Conservation (phyloP, 1,139 yeast species). For the Magnusiomyces tetraspermus region DNA sequence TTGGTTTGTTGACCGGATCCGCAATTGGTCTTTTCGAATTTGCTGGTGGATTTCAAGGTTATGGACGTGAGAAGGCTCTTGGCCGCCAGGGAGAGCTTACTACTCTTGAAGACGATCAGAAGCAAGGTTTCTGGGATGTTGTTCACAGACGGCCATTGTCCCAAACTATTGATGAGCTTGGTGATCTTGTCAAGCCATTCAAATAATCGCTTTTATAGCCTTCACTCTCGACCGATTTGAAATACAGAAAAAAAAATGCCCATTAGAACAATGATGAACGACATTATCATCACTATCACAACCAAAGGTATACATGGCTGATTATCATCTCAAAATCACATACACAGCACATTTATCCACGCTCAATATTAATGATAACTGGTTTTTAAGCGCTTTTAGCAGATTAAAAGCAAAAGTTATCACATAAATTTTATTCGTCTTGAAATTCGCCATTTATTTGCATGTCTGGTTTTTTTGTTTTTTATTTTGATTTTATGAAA, state of each 20-base stretch:
- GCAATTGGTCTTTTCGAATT: conserved; percentile 37
- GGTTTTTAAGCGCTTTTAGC: no score
- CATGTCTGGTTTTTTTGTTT: no score
- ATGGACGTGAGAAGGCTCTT: conserved; percentile 32
- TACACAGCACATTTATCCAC: no score
- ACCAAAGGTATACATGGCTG: no score
- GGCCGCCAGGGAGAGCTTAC: conserved; percentile 25
- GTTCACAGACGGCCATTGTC: conserved; percentile 75
- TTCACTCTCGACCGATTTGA: neutral
- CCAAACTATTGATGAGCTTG: conserved; percentile 69
- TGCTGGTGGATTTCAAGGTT: conserved; percentile 38
- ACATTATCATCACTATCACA: no score
- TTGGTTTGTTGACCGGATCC: conserved; percentile 35
- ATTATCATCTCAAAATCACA: no score
- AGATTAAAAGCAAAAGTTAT: no score
- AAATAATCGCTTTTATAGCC: conserved; percentile 13
- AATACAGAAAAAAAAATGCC: neutral
- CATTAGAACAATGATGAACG: neutral
- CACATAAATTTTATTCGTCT: no score
- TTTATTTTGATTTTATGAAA: no score
- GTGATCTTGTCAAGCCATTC: conserved; percentile 33
- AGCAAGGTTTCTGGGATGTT: conserved; percentile 75
- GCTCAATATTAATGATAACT: no score
- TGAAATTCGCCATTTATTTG: no score
- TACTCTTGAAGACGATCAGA: conserved; percentile 35